phyloP scores from a whole-genome alignment of 164 flowering plant species.

The Stephania yunnanensis region DNA sequence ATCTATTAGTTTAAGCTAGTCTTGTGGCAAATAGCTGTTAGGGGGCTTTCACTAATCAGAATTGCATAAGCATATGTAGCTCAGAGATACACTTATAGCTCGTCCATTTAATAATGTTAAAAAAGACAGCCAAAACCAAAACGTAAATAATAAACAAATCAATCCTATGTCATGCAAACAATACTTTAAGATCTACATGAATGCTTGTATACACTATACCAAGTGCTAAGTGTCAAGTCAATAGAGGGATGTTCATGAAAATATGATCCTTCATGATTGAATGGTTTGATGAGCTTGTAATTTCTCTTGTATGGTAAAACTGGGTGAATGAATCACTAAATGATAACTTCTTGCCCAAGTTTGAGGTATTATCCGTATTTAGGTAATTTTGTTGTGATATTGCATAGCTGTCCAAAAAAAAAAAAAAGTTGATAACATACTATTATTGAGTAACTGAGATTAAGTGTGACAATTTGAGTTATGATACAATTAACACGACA shows the following conservation, averaged over 20 bases:
- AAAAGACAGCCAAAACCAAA: not conserved
- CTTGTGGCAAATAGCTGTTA: not conserved
- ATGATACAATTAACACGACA: too few relatives aligned
- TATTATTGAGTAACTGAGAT: too few relatives aligned
- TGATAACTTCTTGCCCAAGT: too few relatives aligned
- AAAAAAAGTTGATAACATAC: too few relatives aligned
- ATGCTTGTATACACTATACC: not conserved
- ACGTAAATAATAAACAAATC: not conserved
- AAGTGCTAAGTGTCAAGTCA: not conserved
- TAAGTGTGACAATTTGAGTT: too few relatives aligned
- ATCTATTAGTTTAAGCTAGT: not conserved
- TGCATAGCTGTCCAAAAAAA: too few relatives aligned
- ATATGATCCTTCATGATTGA: not conserved
- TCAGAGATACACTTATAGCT: not conserved
- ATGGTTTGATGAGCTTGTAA: not conserved
- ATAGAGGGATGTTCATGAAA: not conserved
- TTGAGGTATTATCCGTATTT: too few relatives aligned
- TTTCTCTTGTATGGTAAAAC: not conserved
- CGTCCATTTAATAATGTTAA: not conserved
- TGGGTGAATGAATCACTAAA: not conserved
- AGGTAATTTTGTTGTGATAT: too few relatives aligned
- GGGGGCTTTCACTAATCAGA: not conserved
- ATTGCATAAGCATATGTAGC: not conserved
- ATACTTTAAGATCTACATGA: not conserved
- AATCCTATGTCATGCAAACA: not conserved